Evolutionary conservation across 2,329 filamentous ascomycete species (phyloP), one percentile per base, ranked within the genome.

Genomic region (Beauveria caledonica): DNA sequence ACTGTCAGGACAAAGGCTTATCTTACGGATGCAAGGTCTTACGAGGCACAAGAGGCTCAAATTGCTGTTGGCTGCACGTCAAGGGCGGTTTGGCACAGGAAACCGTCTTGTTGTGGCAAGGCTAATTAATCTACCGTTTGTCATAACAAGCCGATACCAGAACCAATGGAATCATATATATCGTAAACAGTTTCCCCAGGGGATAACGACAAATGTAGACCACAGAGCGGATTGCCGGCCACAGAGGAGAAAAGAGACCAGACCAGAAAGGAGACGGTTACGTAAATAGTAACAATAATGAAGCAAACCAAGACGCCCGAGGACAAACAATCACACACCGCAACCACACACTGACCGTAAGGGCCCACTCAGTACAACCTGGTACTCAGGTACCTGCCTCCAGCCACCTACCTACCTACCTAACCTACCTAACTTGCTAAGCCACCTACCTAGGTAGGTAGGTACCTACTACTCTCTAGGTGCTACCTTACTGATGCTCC

Each of bases 401-500:
- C 17, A 58, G 39, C 17, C 15, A 8, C 3, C 19, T 29, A 29
- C 27, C 8, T 23, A 23, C 23, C 4, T 23, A 23, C n/a, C n/a
- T n/a, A n/a, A n/a, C n/a, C n/a, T n/a, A n/a, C n/a, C n/a, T n/a
- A n/a, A n/a, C n/a, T n/a, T n/a, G n/a, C n/a, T n/a, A n/a, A n/a
- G n/a, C n/a, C n/a, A n/a, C n/a, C n/a, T n/a, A n/a, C n/a, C n/a
- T n/a, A n/a, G n/a, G n/a, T n/a, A n/a, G n/a, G n/a, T n/a, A n/a
- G n/a, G n/a, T n/a, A n/a, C n/a, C n/a, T n/a, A n/a, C n/a, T n/a
- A n/a, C n/a, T n/a, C n/a, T n/a, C n/a, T n/a, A n/a, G n/a, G n/a
- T n/a, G n/a, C n/a, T n/a, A n/a, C n/a, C n/a, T n/a, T n/a, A n/a
- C 27, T 52, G 68, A 53, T 64, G 36, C 17, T 60, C 54, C 59